Conservation (phyloP, 1,284 basidiomycete species). For the Malassezia vespertilionis region DNA sequence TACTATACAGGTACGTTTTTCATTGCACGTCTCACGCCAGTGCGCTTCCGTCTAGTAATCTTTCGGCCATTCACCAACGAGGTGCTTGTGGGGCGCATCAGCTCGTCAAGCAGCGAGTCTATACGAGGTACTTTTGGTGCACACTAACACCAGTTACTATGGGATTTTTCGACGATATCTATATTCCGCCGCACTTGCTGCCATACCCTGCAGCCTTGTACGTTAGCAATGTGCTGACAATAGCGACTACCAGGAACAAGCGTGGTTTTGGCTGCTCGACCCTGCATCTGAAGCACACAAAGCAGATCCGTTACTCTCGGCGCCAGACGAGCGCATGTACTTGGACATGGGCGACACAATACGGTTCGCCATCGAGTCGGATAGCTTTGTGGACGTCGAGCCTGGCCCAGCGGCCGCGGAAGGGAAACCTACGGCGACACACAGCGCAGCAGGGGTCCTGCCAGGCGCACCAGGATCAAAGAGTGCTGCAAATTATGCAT, state of each 20-base stretch:
- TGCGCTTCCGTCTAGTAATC: conserved; percentile 76
- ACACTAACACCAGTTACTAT: conserved; percentile 63
- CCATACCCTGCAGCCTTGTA: conserved; percentile 67
- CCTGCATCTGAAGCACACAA: conserved; percentile 35
- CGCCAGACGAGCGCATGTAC: conserved; percentile 63
- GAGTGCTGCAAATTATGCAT: conserved; percentile 39
- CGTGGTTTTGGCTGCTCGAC: conserved; percentile 49
- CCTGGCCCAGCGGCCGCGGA: conserved; percentile 57
- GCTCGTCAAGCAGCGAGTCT: conserved; percentile 41
- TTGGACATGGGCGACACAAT: conserved; percentile 71
- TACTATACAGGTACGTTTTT: conserved; percentile 61
- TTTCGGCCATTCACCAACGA: conserved; percentile 86
- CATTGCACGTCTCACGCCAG: conserved; percentile 38
- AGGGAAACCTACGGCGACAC: conserved; percentile 23
- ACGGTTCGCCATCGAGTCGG: conserved; percentile 74
- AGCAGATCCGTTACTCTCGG: conserved; percentile 22
- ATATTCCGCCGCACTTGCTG: conserved; percentile 59
- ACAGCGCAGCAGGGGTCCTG: conserved; percentile 22
- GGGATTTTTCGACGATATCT: conserved; percentile 89
- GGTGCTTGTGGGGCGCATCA: conserved; percentile 76
- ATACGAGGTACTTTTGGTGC: conserved; percentile 48
- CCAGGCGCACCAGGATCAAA: conserved; percentile 62
- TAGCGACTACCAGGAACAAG: conserved; percentile 48
- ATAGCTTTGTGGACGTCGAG: conserved; percentile 81
- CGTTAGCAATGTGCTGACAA: conserved; percentile 35